A percentile compares a stretch with the other conserved stretches of the same genome.
Conservation (phyloP, 1,284 basidiomycete species). For the Marasmius tenuissimus region DNA sequence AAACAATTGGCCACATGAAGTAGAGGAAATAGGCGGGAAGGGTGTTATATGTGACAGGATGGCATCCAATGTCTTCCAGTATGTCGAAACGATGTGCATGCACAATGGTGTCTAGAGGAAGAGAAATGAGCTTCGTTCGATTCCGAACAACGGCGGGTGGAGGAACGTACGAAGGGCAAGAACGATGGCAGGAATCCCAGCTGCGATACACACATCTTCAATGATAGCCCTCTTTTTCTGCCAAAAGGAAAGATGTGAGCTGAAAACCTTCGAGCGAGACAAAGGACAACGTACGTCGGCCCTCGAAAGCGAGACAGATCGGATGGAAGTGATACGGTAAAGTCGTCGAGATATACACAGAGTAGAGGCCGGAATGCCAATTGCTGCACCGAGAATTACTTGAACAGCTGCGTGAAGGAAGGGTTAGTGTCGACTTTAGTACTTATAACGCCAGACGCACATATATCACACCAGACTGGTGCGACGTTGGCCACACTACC, state of each 20-base stretch:
- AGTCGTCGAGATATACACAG: constrained; percentile 62
- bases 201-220: constrained; percentile 45
- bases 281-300: constrained; percentile 31
- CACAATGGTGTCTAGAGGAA: constrained; percentile 39
- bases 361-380: constrained; percentile 51
- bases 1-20: constrained; percentile 38
- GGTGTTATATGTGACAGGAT: constrained; percentile 43
- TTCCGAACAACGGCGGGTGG: too few relatives aligned
- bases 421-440: neutral
- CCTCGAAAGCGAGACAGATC: constrained; percentile 36
- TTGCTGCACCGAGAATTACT: constrained; percentile 39
- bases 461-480: constrained; percentile 53
- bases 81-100: constrained; percentile 56
- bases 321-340: constrained; percentile 47
- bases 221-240: constrained; percentile 47
- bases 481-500: constrained; percentile 34
- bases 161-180: constrained; percentile 50
- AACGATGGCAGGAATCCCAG: constrained; percentile 50
- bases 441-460: constrained; percentile 27
- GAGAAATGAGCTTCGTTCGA: too few relatives aligned
- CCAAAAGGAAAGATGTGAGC: constrained; percentile 6
- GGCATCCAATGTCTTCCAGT: constrained; percentile 58
- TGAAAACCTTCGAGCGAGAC: constrained; percentile 17
- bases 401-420: constrained; percentile 30
- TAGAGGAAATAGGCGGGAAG: constrained; percentile 40